phyloP scores from a whole-genome alignment of 1,284 basidiomycete species.

The Fomitopsis schrenkii region DNA sequence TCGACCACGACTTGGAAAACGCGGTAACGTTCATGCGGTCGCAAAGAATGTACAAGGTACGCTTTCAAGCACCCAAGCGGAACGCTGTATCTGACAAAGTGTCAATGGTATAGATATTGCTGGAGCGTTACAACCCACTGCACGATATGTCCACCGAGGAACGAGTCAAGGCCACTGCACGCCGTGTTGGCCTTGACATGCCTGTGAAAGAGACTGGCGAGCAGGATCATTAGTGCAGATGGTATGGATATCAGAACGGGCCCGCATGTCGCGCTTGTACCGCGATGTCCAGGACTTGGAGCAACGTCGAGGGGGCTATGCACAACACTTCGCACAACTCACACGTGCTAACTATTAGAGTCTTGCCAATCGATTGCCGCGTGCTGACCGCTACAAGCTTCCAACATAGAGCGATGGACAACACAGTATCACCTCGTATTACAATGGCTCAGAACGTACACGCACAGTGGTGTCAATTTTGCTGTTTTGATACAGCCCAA shows the following conservation, averaged over 20 bases:
- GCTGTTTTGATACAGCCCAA: background rate
- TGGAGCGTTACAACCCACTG: slow-evolving; percentile 86
- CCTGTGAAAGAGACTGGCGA: slow-evolving; percentile 32
- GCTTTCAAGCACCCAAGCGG: slow-evolving; percentile 6
- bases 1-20: slow-evolving; percentile 56
- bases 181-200: slow-evolving; percentile 82
- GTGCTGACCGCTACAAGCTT: slow-evolving; percentile 33
- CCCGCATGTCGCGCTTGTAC: too few relatives aligned
- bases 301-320: too few relatives aligned
- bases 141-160: slow-evolving; percentile 77
- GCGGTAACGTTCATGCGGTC: slow-evolving; percentile 69
- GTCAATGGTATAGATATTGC: slow-evolving; percentile 47
- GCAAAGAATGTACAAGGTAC: slow-evolving; percentile 56
- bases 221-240: slow-evolving; percentile 10
- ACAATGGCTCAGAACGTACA: background rate
- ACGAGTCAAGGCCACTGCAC: slow-evolving; percentile 77
- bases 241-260: background rate
- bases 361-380: background rate
- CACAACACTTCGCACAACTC: too few relatives aligned
- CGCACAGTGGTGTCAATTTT: background rate
- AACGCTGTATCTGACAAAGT: background rate
- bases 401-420: slow-evolving; percentile 31
- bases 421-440: background rate
- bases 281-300: too few relatives aligned
- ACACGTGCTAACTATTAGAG: background rate